A percentile compares a stretch with the other conserved stretches of the same genome.
These are phyloP conservation scores for Colletotrichum sp. DNA, from an alignment of 2,329 filamentous ascomycete species.

Conservation along the genomic window DNA sequence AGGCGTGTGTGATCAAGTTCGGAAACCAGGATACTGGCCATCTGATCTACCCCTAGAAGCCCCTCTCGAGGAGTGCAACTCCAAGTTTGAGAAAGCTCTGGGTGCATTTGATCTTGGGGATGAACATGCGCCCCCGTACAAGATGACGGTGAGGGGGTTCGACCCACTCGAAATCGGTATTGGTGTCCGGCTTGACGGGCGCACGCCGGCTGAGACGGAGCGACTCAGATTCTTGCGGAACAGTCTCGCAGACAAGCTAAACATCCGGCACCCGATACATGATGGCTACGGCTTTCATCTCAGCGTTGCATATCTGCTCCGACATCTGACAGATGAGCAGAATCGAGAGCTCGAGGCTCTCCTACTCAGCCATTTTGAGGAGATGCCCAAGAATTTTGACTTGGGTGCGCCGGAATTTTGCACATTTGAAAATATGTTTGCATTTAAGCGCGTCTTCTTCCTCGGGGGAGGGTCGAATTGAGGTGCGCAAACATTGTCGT, in stretches of 20 bases:
- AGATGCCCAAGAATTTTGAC: conserved; percentile 24
- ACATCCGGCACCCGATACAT: conserved; percentile 23
- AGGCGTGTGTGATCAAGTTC: conserved; percentile 27
- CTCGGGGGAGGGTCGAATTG: too few relatives aligned
- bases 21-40: conserved; percentile 25
- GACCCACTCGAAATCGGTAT: conserved; percentile 23
- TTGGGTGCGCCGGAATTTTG: conserved; percentile 27
- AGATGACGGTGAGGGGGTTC: conserved; percentile 19
- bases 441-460: conserved; percentile 24
- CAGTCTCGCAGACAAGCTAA: conserved; percentile 20
- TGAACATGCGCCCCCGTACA: conserved; percentile 21
- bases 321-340: conserved; percentile 20
- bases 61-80: conserved; percentile 19
- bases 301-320: conserved; percentile 27
- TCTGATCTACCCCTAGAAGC: conserved; percentile 10
- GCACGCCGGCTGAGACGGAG: conserved; percentile 9
- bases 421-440: conserved; percentile 28
- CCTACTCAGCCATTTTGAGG: conserved; percentile 12
- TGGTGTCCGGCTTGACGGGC: conserved; percentile 12
- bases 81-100: conserved; percentile 21
- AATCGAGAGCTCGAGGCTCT: conserved; percentile 17
- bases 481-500: too few relatives aligned
- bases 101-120: conserved; percentile 16
- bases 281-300: conserved; percentile 27
- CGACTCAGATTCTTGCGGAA: conserved; percentile 24